Percentiles rank a stretch among this genome's conserved stretches.
phyloP scores from a whole-genome alignment of 129 eudicot genomes.

The Artemisia annua region DNA sequence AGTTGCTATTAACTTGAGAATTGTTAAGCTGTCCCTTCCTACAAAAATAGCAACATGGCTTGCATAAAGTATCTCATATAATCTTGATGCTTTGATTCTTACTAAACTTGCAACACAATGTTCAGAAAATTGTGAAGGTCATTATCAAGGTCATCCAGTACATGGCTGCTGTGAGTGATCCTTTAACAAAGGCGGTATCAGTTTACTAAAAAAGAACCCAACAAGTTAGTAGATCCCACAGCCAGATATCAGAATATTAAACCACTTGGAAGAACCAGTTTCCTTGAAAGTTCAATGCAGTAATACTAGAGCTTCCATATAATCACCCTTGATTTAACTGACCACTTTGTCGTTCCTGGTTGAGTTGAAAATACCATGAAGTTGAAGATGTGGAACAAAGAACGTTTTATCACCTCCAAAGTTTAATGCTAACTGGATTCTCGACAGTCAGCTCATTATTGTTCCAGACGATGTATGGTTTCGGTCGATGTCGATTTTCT shows the following conservation, averaged over 20 bases:
- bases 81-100: slow-evolving; percentile 73
- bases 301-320: slow-evolving; percentile 58
- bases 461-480: too few species aligned
- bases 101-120: slow-evolving; percentile 71
- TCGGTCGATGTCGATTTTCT: too few species aligned
- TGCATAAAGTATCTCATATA: slow-evolving; percentile 55
- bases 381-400: slow-evolving; percentile 69
- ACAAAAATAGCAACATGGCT: slow-evolving; percentile 67
- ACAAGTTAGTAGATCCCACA: slow-evolving; percentile 45
- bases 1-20: slow-evolving; percentile 61
- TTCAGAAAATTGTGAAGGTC: slow-evolving; percentile 76
- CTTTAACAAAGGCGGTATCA: slow-evolving; percentile 58
- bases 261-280: slow-evolving; percentile 59
- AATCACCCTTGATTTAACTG: slow-evolving; percentile 53
- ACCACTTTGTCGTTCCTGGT: slow-evolving; percentile 54
- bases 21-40: slow-evolving; percentile 64
- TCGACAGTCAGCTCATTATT: too few species aligned
- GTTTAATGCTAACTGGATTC: slow-evolving; percentile 72
- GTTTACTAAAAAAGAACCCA: slow-evolving; percentile 51
- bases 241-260: slow-evolving; percentile 47
- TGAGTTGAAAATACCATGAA: slow-evolving; percentile 61
- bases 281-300: slow-evolving; percentile 34
- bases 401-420: slow-evolving; percentile 56
- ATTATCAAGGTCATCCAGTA: slow-evolving; percentile 59
- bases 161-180: slow-evolving; percentile 67